Evolutionary conservation across 2,329 filamentous ascomycete species (phyloP).

Genomic region (Penicillium sp.): DNA sequence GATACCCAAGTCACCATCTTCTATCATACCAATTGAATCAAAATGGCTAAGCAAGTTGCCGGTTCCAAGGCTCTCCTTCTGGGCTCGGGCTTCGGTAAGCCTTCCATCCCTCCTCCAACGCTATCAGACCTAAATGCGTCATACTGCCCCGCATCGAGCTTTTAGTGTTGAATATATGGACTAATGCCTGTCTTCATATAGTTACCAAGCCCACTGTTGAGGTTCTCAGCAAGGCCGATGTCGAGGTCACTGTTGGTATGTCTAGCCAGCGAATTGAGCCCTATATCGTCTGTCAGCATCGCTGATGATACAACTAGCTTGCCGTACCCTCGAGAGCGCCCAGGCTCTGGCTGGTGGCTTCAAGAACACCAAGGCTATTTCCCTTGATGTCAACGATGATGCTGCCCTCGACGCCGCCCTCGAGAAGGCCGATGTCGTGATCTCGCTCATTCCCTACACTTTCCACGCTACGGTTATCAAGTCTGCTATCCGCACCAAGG

Average conservation of each 20-base stretch:
- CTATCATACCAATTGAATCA: constrained; percentile 24
- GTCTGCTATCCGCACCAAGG: constrained; percentile 79
- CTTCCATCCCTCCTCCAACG: neutral
- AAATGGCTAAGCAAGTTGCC: constrained; percentile 37
- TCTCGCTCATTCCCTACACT: constrained; percentile 85
- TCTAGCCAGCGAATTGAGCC: constrained; percentile 13
- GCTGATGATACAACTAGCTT: constrained; percentile 52
- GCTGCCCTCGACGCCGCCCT: constrained; percentile 75
- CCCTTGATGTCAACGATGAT: constrained; percentile 76
- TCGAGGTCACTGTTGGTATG: constrained; percentile 63
- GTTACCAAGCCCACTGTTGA: constrained; percentile 64
- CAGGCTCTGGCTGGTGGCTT: constrained; percentile 70
- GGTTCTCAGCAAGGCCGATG: constrained; percentile 57
- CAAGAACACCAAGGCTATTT: constrained; percentile 69
- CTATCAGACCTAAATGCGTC: neutral
- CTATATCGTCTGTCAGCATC: neutral
- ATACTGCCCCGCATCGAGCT: constrained; percentile 20
- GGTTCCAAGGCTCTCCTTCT: constrained; percentile 40
- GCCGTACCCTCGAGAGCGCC: constrained; percentile 73
- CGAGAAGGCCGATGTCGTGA: constrained; percentile 72
- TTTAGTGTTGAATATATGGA: constrained; percentile 5
- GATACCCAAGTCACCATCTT: constrained; percentile 15
- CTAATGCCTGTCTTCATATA: constrained; percentile 18
- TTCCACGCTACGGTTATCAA: constrained; percentile 88
- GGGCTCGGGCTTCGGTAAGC: constrained; percentile 39